Evolutionary conservation across 176 grass and related monocot species (phyloP), one percentile per base, ranked within the genome.

Genomic region (Musa schizocarpa): DNA sequence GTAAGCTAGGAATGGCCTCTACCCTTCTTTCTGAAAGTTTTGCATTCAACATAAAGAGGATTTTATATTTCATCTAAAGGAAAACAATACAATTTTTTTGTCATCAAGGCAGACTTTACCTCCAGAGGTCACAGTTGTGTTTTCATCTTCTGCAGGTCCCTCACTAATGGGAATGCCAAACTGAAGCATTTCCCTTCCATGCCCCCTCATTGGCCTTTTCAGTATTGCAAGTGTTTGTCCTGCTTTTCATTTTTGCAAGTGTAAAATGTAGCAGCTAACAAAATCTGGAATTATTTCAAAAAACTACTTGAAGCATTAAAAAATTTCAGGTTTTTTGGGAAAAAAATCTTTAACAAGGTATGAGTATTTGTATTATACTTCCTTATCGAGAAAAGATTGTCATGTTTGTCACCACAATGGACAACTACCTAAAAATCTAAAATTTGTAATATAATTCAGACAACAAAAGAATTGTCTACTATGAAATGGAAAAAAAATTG

Each of bases 181-280:
- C 82, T 99, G 95, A 84, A 99, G 87, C 79, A 94, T 57, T 86
- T 87, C 88, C 76, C 95, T 82, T 82, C 95, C 95, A 84, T 94
- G 95, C 56, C 95, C 95, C 82, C 82, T 94, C 70, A 53, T 76
- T 80, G 95, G 90, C 80, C 88, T 91, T 88, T 82, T 94, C 77
- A 84, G 72, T 64, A 82, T 26, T 58, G 89, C 81, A 74, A 99
- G 67, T 23, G 88, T 99, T 73, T 86, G 87, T 17, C 90, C 88
- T 84, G 84, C 83, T 89, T 76, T 67, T 79, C 83, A 51, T 52
- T 14, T 65, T 52, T 76, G 16, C 20, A 55, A 27, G 51, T 25
- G 51, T 27, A 26, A 74, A 74, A 55, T 17, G 51, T 55, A 69
- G 7, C 13, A 7, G 16, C 7, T 19, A 20, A 61, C 1, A n/a